A percentile compares a stretch with the other conserved stretches of the same genome.
Conservation (phyloP, 768 basidiomycete genomes). For the Leccinellum rugosiceps region DNA sequence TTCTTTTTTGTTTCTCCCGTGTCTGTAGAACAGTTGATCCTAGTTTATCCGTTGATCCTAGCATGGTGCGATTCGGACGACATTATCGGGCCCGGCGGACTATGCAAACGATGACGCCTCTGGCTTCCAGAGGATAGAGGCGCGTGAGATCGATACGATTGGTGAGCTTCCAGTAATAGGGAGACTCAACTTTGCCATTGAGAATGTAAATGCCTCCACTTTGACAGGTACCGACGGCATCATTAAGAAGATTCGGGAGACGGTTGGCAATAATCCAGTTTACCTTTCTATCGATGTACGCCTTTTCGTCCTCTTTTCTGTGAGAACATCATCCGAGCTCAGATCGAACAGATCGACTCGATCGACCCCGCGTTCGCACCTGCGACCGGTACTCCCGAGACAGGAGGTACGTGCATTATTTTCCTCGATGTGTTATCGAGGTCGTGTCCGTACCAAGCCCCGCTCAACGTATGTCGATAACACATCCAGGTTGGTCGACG, state of each 20-base stretch:
- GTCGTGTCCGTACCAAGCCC: not conserved
- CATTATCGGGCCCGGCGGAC: constrained; percentile 73
- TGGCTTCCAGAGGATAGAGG: constrained; percentile 81
- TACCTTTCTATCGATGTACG: constrained; percentile 77
- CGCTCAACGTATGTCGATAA: not conserved
- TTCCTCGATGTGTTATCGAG: not conserved
- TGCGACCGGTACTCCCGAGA: constrained; percentile 82
- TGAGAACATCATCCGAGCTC: not conserved
- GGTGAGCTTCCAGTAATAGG: constrained; percentile 41
- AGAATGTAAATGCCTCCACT: not conserved
- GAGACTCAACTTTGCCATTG: not conserved
- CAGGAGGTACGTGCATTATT: constrained; percentile 46
- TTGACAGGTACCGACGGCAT: constrained; percentile 65
- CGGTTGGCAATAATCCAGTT: constrained; percentile 70
- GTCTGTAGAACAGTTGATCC: constrained; percentile 56
- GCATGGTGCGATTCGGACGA: constrained; percentile 87
- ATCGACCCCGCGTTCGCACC: constrained; percentile 83
- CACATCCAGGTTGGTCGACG: constrained; percentile 57
- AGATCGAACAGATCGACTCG: constrained; percentile 56
- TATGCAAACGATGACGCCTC: constrained; percentile 73
- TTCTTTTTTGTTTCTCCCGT: constrained; percentile 13
- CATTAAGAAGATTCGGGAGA: constrained; percentile 73
- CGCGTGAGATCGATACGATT: constrained; percentile 79
- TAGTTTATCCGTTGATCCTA: constrained; percentile 57
- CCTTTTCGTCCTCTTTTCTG: not conserved